Conservation (phyloP, 139 green algal species). For the Zygnema circumcarinatum region DNA sequence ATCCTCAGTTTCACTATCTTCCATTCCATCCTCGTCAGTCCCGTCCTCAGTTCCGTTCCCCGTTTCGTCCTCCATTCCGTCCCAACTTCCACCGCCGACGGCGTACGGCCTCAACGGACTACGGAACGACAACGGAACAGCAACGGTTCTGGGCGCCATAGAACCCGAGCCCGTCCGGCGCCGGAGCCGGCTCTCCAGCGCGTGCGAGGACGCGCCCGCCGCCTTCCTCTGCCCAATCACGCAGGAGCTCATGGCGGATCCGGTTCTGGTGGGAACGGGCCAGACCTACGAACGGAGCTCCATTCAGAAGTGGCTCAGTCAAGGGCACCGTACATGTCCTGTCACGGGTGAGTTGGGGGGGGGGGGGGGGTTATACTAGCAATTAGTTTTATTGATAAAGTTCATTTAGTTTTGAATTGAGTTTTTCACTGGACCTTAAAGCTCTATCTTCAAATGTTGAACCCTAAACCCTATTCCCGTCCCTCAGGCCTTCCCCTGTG, state of each 20-base stretch:
- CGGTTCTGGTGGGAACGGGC: constrained; percentile 45
- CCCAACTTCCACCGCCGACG: too few species aligned
- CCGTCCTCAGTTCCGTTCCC: background rate
- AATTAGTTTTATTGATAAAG: too few species aligned
- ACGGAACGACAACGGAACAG: background rate
- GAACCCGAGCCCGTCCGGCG: background rate
- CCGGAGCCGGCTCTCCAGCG: constrained; percentile 7
- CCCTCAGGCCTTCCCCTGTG: too few species aligned
- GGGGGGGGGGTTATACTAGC: too few species aligned
- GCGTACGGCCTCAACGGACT: too few species aligned
- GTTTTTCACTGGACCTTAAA: too few species aligned
- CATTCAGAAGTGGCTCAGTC: constrained; percentile 39
- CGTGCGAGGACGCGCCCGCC: constrained; percentile 19
- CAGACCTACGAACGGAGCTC: constrained; percentile 52
- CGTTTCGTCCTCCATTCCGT: too few species aligned
- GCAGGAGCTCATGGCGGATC: constrained; percentile 50
- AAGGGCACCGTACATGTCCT: constrained; percentile 51
- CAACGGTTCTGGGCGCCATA: background rate
- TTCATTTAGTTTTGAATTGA: too few species aligned
- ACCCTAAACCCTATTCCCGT: too few species aligned
- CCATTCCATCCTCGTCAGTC: background rate
- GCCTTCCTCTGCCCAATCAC: constrained; percentile 49
- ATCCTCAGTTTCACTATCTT: background rate
- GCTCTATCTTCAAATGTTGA: too few species aligned
- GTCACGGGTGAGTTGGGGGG: constrained; percentile 48